Percentiles rank a stretch among this genome's conserved stretches.
Evolutionary conservation across 2,329 filamentous ascomycete species (phyloP).

Genomic region (Stemphylium lycopersici): DNA sequence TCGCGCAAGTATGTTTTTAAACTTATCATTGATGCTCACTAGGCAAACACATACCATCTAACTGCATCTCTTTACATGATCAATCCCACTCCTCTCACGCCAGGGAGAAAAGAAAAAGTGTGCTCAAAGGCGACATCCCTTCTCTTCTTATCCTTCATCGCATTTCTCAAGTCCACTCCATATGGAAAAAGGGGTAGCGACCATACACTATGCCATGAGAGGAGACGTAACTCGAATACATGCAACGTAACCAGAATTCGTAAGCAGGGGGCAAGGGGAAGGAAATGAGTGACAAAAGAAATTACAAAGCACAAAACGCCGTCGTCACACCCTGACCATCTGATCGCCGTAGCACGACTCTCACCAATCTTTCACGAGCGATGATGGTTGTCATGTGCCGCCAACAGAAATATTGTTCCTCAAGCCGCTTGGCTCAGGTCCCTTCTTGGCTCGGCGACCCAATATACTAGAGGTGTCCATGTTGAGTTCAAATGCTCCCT

Average conservation of each 20-base stretch:
- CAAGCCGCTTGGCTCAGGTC: constrained; percentile 51
- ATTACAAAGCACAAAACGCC: constrained; percentile 23
- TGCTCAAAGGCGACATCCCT: neutral
- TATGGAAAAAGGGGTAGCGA: constrained; percentile 8
- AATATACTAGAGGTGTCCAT: constrained; percentile 89
- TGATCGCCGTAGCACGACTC: constrained; percentile 13
- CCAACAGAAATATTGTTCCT: constrained; percentile 50
- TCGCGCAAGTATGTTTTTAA: neutral
- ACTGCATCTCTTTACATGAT: neutral
- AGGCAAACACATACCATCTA: neutral
- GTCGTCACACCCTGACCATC: constrained; percentile 18
- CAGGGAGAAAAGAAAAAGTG: neutral
- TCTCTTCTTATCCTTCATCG: neutral
- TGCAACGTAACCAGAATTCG: constrained; percentile 9
- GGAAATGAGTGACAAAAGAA: constrained; percentile 18
- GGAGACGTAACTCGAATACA: constrained; percentile 13
- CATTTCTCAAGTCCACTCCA: neutral
- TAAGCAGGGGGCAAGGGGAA: neutral
- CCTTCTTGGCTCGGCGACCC: constrained; percentile 68
- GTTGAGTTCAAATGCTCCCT: constrained; percentile 88
- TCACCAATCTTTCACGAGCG: constrained; percentile 40
- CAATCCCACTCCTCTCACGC: neutral
- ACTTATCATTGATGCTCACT: constrained; percentile 11
- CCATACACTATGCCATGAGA: constrained; percentile 23
- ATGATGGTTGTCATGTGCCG: constrained; percentile 41